These are phyloP conservation scores for Prunella vulgaris DNA, from an alignment of 257 asterid species.

Conservation along the genomic window DNA sequence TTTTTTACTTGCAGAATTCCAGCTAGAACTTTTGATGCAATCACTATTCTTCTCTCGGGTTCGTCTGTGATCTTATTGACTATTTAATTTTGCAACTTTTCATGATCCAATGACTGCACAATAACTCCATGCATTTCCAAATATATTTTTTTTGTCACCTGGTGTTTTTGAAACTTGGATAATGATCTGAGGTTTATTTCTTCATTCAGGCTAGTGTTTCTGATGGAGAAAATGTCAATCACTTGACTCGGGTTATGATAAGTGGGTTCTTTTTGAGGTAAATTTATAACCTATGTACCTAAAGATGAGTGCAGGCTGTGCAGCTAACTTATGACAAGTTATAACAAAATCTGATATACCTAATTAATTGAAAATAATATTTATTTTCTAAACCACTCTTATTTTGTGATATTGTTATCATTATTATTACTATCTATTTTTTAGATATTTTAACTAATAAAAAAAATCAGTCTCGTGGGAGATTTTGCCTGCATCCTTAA, in stretches of 20 bases:
- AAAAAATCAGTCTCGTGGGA: neutral
- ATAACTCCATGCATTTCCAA: slow-evolving; percentile 2
- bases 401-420: neutral
- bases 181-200: slow-evolving; percentile 25
- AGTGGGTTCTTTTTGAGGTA: slow-evolving; percentile 90
- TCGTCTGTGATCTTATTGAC: slow-evolving; percentile 21
- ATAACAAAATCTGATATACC: slow-evolving; percentile 4
- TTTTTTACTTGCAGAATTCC: slow-evolving; percentile 72
- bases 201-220: slow-evolving; percentile 74
- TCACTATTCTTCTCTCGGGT: slow-evolving; percentile 94
- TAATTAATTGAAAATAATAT: slow-evolving; percentile 9
- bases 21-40: slow-evolving; percentile 96
- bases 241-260: slow-evolving; percentile 67
- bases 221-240: slow-evolving; percentile 71
- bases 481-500: neutral
- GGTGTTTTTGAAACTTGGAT: neutral
- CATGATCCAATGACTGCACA: slow-evolving; percentile 10
- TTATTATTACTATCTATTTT: neutral
- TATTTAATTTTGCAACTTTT: slow-evolving; percentile 8
- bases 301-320: slow-evolving; percentile 13
- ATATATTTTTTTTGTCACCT: neutral
- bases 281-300: slow-evolving; percentile 19
- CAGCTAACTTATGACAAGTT: slow-evolving; percentile 7
- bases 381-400: neutral
- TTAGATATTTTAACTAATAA: neutral